phyloP scores from a whole-genome alignment of 1,284 basidiomycete species.

The Porodaedalea pini region DNA sequence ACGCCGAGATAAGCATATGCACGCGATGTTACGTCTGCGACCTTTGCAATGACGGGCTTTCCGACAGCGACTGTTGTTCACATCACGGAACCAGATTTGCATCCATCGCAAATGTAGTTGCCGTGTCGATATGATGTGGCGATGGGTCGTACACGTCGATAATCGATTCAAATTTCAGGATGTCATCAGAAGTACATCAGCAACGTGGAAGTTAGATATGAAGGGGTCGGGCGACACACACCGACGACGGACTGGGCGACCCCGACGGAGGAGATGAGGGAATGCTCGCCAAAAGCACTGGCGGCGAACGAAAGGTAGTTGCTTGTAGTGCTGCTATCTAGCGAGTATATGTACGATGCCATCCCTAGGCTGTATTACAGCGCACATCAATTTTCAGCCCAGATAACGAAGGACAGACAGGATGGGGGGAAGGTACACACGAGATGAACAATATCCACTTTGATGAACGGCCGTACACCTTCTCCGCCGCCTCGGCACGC shows the following conservation, averaged over 20 bases:
- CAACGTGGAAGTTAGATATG: neutral
- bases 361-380: conserved; percentile 49
- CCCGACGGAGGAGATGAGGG: conserved; percentile 63
- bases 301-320: conserved; percentile 64
- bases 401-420: neutral
- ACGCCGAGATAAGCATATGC: conserved; percentile 60
- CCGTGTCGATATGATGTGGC: neutral
- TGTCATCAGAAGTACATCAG: neutral
- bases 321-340: conserved; percentile 68
- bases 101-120: neutral
- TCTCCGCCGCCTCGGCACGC: conserved; percentile 50
- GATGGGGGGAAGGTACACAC: conserved; percentile 32
- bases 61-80: conserved; percentile 48
- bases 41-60: conserved; percentile 79
- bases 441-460: conserved; percentile 63
- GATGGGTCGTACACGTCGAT: neutral
- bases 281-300: conserved; percentile 57
- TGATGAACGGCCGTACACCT: conserved; percentile 49
- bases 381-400: neutral
- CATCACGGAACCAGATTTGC: neutral
- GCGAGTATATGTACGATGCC: conserved; percentile 73
- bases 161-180: neutral
- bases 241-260: conserved; percentile 56
- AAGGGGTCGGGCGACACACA: conserved; percentile 28
- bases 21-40: conserved; percentile 66